phyloP scores from a whole-genome alignment of 495 filamentous ascomycete species.

The Penicillium chermesinum region DNA sequence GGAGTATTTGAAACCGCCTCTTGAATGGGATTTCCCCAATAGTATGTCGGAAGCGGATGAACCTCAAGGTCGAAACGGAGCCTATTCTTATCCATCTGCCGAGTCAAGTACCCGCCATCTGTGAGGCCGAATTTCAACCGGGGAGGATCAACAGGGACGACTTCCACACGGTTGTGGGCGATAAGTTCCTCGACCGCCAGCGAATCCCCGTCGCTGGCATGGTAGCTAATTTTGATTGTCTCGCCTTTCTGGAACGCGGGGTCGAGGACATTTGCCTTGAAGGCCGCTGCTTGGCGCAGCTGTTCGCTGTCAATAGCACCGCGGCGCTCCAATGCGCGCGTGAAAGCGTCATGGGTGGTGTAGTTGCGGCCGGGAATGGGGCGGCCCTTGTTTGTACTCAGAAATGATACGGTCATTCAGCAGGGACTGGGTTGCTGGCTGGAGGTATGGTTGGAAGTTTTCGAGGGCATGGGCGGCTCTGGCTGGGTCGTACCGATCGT shows the following conservation, averaged over 20 bases:
- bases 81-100: conserved; percentile 61
- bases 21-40: conserved; percentile 53
- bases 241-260: conserved; percentile 39
- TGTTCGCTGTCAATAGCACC: conserved; percentile 41
- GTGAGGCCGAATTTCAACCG: conserved; percentile 66
- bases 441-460: conserved; percentile 43
- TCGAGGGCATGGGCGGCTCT: conserved; percentile 42
- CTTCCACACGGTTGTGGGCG: conserved; percentile 51
- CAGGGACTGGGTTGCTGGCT: conserved; percentile 53
- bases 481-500: conserved; percentile 39
- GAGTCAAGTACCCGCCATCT: conserved; percentile 66
- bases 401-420: conserved; percentile 55
- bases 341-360: conserved; percentile 54
- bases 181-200: conserved; percentile 67
- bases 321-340: conserved; percentile 41
- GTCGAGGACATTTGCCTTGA: conserved; percentile 56
- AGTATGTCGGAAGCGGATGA: conserved; percentile 49
- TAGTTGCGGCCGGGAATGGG: conserved; percentile 51
- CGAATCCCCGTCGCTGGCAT: conserved; percentile 57
- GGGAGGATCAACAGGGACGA: conserved; percentile 53
- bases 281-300: conserved; percentile 49
- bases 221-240: conserved; percentile 24
- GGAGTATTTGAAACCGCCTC: conserved; percentile 13
- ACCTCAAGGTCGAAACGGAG: conserved; percentile 60
- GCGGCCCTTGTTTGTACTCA: conserved; percentile 48